phyloP scores from a whole-genome alignment of 495 filamentous ascomycete genomes.

The Xylaria scruposa region DNA sequence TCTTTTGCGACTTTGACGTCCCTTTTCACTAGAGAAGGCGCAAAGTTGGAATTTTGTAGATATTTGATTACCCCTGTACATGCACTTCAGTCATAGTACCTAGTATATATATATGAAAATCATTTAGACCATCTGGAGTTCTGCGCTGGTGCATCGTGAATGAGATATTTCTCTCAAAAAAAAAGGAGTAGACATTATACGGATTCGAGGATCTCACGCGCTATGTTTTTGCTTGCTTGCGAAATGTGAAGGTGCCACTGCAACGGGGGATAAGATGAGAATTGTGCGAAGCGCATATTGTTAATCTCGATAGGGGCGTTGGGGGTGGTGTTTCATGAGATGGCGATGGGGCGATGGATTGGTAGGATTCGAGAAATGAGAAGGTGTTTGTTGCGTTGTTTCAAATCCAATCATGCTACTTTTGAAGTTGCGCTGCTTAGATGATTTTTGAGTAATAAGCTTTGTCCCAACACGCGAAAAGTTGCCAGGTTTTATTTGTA shows the following conservation, averaged over 20 bases:
- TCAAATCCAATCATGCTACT: not conserved
- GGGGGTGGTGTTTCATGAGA: not conserved
- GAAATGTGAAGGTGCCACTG: not conserved
- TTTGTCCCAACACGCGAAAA: not conserved
- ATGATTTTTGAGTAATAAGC: too few species aligned
- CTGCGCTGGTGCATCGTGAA: not conserved
- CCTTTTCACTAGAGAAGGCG: not conserved
- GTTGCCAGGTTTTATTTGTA: not conserved
- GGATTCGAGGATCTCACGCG: not conserved
- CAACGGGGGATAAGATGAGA: not conserved
- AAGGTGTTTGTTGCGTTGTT: not conserved
- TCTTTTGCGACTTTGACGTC: not conserved
- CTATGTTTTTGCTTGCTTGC: not conserved
- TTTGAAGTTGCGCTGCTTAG: not conserved
- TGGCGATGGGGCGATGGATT: not conserved
- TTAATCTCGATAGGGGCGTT: not conserved
- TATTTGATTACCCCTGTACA: constrained; percentile 23
- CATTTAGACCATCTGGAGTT: not conserved
- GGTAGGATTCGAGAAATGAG: not conserved
- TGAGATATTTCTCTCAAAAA: not conserved
- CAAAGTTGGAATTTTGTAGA: constrained; percentile 18
- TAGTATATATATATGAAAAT: constrained; percentile 9
- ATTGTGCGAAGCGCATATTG: not conserved
- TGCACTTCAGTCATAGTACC: not conserved
- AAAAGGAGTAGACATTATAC: not conserved